Evolutionary conservation across 1,284 basidiomycete species (phyloP).

Genomic region (Ustilago lituana): DNA sequence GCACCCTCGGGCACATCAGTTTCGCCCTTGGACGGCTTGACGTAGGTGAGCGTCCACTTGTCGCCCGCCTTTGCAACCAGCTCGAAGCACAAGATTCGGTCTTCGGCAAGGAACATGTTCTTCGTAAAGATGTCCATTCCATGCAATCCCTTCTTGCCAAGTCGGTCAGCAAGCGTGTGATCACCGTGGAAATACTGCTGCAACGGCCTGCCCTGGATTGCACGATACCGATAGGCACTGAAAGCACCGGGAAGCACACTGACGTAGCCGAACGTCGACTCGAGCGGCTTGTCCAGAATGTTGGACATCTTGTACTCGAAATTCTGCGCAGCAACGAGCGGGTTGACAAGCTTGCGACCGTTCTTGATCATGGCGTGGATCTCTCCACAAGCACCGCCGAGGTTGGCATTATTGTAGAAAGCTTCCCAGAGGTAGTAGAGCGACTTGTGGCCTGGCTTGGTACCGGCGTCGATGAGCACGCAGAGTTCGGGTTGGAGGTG

Average conservation of each 20-base stretch:
- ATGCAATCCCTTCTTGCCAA: constrained; percentile 92
- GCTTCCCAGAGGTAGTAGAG: constrained; percentile 67
- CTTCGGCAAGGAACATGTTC: constrained; percentile 72
- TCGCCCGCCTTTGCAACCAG: constrained; percentile 86
- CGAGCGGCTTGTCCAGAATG: constrained; percentile 81
- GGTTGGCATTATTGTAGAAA: constrained; percentile 65
- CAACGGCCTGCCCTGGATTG: constrained; percentile 89
- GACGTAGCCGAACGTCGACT: constrained; percentile 89
- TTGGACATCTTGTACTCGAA: constrained; percentile 97
- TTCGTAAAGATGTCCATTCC: constrained; percentile 97
- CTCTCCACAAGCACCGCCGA: constrained; percentile 66
- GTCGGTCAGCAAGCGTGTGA: constrained; percentile 80
- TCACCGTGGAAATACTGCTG: constrained; percentile 99
- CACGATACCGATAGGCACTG: constrained; percentile 90
- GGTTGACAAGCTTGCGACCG: constrained; percentile 66
- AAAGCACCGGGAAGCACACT: constrained; percentile 96
- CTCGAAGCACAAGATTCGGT: constrained; percentile 92
- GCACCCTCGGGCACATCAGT: constrained; percentile 92
- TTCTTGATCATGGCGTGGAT: constrained; percentile 66
- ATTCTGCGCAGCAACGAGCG: constrained; percentile 79
- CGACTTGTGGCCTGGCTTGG: constrained; percentile 64
- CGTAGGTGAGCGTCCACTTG: constrained; percentile 89
- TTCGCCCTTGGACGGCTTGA: constrained; percentile 94
- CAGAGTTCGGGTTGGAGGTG: constrained; percentile 70
- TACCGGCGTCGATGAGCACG: constrained; percentile 65